These are phyloP conservation scores for Voacanga thouarsii DNA, from an alignment of 257 asterid species.

Conservation along the genomic window DNA sequence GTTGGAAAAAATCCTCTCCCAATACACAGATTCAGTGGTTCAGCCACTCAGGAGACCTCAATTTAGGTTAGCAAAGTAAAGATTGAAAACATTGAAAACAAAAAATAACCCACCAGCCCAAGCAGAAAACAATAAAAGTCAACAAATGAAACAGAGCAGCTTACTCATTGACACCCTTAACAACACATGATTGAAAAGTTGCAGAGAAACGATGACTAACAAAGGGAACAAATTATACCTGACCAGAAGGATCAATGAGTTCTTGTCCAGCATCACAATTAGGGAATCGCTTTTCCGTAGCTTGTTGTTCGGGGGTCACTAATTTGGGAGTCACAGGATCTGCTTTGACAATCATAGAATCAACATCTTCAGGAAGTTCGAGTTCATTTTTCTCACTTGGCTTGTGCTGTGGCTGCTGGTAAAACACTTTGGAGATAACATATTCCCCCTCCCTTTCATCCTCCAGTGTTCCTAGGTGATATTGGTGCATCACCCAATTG, in stretches of 20 bases:
- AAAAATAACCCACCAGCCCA: background rate
- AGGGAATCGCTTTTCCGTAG: conserved; percentile 37
- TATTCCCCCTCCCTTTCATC: conserved; percentile 87
- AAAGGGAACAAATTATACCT: conserved; percentile 14
- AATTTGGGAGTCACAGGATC: conserved; percentile 86
- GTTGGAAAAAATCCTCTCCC: background rate
- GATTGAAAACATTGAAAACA: background rate
- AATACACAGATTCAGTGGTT: background rate
- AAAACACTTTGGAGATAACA: conserved; percentile 82
- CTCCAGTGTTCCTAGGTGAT: conserved; percentile 84
- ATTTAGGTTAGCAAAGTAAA: background rate
- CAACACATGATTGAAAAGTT: background rate
- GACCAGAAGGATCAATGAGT: conserved; percentile 14
- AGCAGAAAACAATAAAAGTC: background rate
- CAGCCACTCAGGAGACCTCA: background rate
- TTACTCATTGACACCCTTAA: background rate
- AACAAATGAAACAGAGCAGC: background rate
- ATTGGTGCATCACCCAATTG: conserved; percentile 98
- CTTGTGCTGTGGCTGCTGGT: conserved; percentile 76
- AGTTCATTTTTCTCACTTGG: conserved; percentile 48
- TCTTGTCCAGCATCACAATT: conserved; percentile 31
- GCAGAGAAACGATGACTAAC: background rate
- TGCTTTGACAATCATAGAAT: conserved; percentile 32
- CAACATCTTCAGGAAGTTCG: conserved; percentile 39
- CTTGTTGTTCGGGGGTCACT: conserved; percentile 68